Conservation (phyloP, 2,329 filamentous ascomycete species). For the Metarhizium guizhouense region DNA sequence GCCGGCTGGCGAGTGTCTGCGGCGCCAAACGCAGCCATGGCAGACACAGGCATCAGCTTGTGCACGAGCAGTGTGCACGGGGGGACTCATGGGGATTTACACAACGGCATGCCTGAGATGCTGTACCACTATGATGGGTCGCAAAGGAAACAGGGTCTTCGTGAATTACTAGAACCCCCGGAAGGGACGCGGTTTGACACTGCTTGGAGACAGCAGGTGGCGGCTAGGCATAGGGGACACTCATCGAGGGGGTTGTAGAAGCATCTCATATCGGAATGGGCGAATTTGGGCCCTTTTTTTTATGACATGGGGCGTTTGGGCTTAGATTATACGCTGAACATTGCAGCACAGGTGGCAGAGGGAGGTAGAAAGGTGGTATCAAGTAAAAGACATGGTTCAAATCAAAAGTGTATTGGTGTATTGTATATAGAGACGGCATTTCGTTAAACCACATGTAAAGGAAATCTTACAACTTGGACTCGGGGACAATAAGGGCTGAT, state of each 20-base stretch:
- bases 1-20: background rate
- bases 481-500: conserved; percentile 42
- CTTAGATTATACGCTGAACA: too few relatives aligned
- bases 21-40: conserved; percentile 13
- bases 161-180: background rate
- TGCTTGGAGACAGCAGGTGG: conserved; percentile 8
- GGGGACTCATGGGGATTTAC: conserved; percentile 7
- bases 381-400: background rate
- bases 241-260: background rate
- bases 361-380: too few relatives aligned
- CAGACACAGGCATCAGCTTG: conserved; percentile 23
- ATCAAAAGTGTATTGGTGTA: background rate
- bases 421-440: background rate
- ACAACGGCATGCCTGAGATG: conserved; percentile 14
- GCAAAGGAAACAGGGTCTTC: background rate
- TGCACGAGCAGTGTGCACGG: conserved; percentile 5
- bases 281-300: background rate
- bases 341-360: too few relatives aligned
- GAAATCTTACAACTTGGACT: conserved; percentile 49
- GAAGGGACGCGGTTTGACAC: conserved; percentile 6
- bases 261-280: background rate
- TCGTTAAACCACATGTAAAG: background rate
- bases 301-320: background rate
- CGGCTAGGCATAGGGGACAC: background rate
- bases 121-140: conserved; percentile 3